phyloP scores from a whole-genome alignment of 73 alveolate genomes.

The Tetrahymena malaccensis region DNA sequence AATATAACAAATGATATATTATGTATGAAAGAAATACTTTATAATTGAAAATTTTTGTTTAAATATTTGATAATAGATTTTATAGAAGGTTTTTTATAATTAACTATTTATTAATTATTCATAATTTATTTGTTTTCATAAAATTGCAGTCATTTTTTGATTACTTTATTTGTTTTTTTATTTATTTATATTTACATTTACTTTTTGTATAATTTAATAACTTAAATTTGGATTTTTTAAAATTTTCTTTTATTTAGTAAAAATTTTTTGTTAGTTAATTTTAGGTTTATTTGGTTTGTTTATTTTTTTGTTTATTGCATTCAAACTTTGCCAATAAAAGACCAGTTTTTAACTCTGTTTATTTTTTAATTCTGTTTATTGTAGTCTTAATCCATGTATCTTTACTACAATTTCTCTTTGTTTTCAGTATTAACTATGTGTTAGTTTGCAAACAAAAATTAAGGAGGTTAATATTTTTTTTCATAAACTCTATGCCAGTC shows the following conservation, averaged over 20 bases:
- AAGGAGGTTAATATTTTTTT: conserved; percentile 77
- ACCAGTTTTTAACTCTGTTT: not conserved
- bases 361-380: not conserved
- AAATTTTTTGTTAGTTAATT: not conserved
- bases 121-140: no score
- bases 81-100: not conserved
- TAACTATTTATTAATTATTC: no score
- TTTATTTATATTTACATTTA: not conserved
- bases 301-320: not conserved
- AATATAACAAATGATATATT: not conserved
- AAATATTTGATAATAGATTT: no score
- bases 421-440: not conserved
- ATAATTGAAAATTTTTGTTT: not conserved
- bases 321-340: not conserved
- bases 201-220: no score
- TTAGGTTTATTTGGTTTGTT: not conserved
- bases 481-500: conserved; percentile 79
- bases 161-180: no score
- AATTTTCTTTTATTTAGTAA: no score
- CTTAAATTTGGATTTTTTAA: not conserved
- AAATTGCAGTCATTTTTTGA: not conserved
- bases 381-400: not conserved
- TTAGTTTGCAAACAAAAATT: conserved; percentile 25
- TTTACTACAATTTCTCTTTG: conserved; percentile 1
- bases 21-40: not conserved